These are phyloP conservation scores for Ceratopteris richardii DNA, from an alignment of 75 land plant genomes.

Conservation along the genomic window DNA sequence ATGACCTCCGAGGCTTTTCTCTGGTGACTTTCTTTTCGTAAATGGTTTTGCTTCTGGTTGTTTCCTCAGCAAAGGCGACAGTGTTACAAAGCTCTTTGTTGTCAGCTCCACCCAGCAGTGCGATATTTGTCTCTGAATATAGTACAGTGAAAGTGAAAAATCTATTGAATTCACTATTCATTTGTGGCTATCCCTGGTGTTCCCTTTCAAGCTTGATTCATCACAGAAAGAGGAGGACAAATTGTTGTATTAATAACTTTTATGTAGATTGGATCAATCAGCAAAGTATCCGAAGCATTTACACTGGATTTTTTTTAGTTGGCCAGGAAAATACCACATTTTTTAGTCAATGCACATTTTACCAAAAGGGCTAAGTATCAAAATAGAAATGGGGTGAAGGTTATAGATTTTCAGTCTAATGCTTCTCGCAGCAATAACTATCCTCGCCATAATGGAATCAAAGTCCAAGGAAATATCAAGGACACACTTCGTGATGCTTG, in stretches of 20 bases:
- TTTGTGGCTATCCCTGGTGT: too few species aligned
- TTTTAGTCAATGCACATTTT: neutral
- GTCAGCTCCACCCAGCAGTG: too few species aligned
- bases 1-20: too few species aligned
- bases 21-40: neutral
- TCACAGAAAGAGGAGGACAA: too few species aligned
- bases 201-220: too few species aligned
- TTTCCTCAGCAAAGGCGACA: neutral
- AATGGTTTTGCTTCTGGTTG: neutral
- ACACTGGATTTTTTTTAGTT: neutral
- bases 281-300: too few species aligned
- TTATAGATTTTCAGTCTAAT: neutral
- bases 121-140: neutral
- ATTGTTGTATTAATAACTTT: too few species aligned
- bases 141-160: neutral
- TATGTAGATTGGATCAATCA: too few species aligned
- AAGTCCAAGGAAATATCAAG: neutral
- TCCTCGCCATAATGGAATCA: neutral
- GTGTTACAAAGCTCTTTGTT: neutral
- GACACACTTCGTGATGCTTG: neutral
- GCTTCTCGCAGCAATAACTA: neutral
- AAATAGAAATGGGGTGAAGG: neutral
- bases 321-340: neutral
- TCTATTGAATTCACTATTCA: too few species aligned
- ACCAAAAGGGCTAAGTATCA: neutral